Evolutionary conservation across 495 filamentous ascomycete species (phyloP), one percentile per base, ranked within the genome.

Genomic region (Sabuloglossum arenarium): DNA sequence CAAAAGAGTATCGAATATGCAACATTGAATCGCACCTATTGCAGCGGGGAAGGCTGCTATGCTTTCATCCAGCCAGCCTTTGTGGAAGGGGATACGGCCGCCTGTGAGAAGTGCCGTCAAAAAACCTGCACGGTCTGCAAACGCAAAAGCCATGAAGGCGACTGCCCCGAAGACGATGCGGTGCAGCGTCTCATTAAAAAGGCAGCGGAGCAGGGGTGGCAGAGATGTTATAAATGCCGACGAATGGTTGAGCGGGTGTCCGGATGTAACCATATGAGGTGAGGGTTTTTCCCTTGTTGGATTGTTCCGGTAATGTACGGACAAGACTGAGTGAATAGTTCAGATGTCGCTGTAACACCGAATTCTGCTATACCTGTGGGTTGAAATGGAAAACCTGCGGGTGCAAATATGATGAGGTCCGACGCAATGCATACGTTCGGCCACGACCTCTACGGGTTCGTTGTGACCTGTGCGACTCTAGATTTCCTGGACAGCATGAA

Each of bases 401-500:
- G 5, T 43, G 39, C n/a, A 43, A 21, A 43, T 43, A 19, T n/a
- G 21, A 21, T n/a, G 39, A 43, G 21, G 39, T 43, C 39, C 39
- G 39, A 4, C 39, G 39, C 16, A 19, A 43, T n/a, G 4, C 39
- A 16, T 43, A 43, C n/a, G 39, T 21, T 2, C 39, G 39, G 16
- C 39, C 39, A 5, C 39, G 39, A 1, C 39, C 39, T 12, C 39
- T 43, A 16, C 39, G 39, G 5, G 39, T 43, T 5, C 39, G 19
- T n/a, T 43, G 39, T n/a, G 39, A 43, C 39, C 39, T 43, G 16
- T 43, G 39, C n/a, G 39, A 43, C 39, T 43, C 39, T 4, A 16
- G 39, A 3, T 43, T 43, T n/a, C 16, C 39, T 10, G 3, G 19
- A 3, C 86, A 93, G 27, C 91, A 96, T 64, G 91, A 98, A 63